These are phyloP conservation scores for Dalbergia cultrata DNA, from an alignment of 306 rosid genomes.

Conservation along the genomic window DNA sequence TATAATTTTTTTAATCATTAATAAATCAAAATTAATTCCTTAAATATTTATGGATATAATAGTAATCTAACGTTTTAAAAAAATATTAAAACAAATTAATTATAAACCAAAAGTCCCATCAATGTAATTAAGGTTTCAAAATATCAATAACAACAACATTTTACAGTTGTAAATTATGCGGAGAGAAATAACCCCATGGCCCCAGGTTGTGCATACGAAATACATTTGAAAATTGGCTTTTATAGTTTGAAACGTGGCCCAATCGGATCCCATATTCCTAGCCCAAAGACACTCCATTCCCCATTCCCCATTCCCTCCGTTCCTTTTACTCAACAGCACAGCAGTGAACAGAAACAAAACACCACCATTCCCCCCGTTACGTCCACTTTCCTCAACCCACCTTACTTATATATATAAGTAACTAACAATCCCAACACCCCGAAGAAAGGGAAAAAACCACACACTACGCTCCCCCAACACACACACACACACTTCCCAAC, in stretches of 20 bases:
- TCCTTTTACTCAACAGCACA: too few species aligned
- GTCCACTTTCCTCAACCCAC: not conserved
- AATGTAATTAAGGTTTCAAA: too few species aligned
- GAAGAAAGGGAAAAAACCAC: not conserved
- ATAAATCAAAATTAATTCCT: too few species aligned
- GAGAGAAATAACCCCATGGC: too few species aligned
- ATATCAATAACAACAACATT: too few species aligned
- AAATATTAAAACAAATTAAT: too few species aligned
- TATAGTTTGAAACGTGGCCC: not conserved
- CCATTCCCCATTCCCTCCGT: not conserved
- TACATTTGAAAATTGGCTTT: not conserved
- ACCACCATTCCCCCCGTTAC: not conserved
- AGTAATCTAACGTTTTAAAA: too few species aligned
- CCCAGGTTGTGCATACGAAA: too few species aligned
- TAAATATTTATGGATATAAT: too few species aligned
- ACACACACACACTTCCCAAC: slow-evolving; percentile 14
- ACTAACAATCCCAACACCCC: not conserved
- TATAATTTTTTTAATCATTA: too few species aligned
- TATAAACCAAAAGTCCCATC: too few species aligned
- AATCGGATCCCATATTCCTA: not conserved
- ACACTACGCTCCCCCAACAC: not conserved
- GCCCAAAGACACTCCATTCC: not conserved
- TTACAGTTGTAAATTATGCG: too few species aligned
- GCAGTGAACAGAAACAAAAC: not conserved
- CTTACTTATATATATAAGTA: not conserved